These are phyloP conservation scores for Plantago rigida DNA, from an alignment of 305 asterid species.

Conservation along the genomic window DNA sequence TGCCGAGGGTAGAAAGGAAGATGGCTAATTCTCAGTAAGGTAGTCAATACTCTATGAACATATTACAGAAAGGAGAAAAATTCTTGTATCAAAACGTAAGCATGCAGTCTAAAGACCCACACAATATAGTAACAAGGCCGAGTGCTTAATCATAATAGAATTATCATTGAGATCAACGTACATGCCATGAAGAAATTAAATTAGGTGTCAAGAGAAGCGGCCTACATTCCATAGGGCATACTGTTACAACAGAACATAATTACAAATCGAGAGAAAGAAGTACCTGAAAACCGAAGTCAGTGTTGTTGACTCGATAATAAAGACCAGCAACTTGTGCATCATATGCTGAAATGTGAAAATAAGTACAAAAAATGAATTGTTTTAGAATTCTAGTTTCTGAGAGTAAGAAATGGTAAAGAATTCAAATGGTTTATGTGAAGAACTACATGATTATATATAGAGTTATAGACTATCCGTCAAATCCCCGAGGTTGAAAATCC, in stretches of 20 bases:
- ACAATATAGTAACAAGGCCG: neutral
- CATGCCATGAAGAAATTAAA: neutral
- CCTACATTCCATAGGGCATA: neutral
- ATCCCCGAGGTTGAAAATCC: neutral
- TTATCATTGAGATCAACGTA: neutral
- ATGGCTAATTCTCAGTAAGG: neutral
- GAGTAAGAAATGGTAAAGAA: slow-evolving; percentile 15
- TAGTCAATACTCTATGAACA: neutral
- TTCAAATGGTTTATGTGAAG: slow-evolving; percentile 16
- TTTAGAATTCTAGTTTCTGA: slow-evolving; percentile 10
- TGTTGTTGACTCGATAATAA: slow-evolving; percentile 53
- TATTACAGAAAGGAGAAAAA: neutral
- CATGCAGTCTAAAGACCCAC: neutral
- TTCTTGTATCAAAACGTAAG: neutral
- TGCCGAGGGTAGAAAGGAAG: slow-evolving; percentile 13
- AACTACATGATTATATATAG: slow-evolving; percentile 2
- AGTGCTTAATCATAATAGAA: neutral
- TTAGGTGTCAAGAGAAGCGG: neutral
- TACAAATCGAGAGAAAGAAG: slow-evolving; percentile 20
- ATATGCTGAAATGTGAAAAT: slow-evolving; percentile 56
- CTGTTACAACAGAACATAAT: slow-evolving; percentile 18
- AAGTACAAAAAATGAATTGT: slow-evolving; percentile 7
- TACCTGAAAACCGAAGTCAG: slow-evolving; percentile 83
- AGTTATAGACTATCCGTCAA: neutral
- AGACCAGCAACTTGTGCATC: slow-evolving; percentile 98